Evolutionary conservation across 768 basidiomycete genomes (phyloP).

Genomic region (Tylopilus rubrobrunneus): DNA sequence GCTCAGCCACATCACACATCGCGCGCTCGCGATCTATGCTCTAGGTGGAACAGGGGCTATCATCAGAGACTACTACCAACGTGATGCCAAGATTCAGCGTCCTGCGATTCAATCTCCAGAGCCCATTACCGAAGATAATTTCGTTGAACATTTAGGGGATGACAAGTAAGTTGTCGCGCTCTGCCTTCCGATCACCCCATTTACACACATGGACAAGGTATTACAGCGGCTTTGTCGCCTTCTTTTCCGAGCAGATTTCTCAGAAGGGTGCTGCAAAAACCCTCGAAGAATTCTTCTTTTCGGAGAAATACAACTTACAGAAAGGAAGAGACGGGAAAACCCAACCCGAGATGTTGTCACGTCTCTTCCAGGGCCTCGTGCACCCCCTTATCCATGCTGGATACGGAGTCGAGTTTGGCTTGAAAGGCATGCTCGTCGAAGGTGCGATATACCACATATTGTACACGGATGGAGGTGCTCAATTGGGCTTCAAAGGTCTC

Average conservation of each 20-base stretch:
- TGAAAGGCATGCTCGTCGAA: slow-evolving; percentile 61
- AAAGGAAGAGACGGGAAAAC: slow-evolving; percentile 6
- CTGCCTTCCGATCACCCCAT: too few relatives aligned
- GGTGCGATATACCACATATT: slow-evolving; percentile 32
- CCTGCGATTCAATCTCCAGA: too few relatives aligned
- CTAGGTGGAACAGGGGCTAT: slow-evolving; percentile 22
- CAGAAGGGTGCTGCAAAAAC: slow-evolving; percentile 13
- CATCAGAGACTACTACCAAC: slow-evolving; percentile 26
- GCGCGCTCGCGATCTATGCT: slow-evolving; percentile 27
- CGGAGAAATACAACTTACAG: slow-evolving; percentile 24
- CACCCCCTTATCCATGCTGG: slow-evolving; percentile 65
- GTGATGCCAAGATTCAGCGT: too few relatives aligned
- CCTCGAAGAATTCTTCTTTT: slow-evolving; percentile 31
- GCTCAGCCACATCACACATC: slow-evolving; percentile 29
- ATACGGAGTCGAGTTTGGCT: slow-evolving; percentile 58
- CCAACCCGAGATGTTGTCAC: slow-evolving; percentile 52
- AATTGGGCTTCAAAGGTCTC: slow-evolving; percentile 17
- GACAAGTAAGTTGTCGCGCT: too few relatives aligned
- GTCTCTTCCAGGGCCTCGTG: slow-evolving; percentile 45
- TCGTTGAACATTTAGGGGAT: too few relatives aligned
- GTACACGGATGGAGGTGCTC: not conserved
- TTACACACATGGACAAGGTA: slow-evolving; percentile 11
- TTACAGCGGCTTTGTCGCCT: slow-evolving; percentile 25
- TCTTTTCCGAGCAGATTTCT: slow-evolving; percentile 19
- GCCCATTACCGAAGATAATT: too few relatives aligned